Percentiles rank a stretch among this genome's conserved stretches.
These are phyloP conservation scores for Phytophthora citrophthora DNA, from an alignment of 352 stramenopile genomes.

Conservation along the genomic window DNA sequence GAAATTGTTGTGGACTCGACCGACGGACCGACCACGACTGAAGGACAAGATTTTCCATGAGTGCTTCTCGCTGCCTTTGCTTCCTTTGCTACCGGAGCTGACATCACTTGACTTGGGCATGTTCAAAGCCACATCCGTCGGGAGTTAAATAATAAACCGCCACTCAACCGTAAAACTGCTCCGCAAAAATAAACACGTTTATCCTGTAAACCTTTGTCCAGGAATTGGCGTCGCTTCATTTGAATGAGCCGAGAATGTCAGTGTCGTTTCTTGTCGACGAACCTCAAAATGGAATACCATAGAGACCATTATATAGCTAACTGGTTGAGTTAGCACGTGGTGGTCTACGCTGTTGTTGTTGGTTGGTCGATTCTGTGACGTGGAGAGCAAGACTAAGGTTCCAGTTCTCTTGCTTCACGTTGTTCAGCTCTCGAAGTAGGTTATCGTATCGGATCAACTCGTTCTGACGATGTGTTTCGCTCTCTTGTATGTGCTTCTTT, in stretches of 20 bases:
- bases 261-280: too few species aligned
- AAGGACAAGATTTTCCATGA: slow-evolving; percentile 13
- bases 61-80: background rate
- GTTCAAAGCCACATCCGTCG: background rate
- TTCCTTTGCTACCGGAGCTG: background rate
- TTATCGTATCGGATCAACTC: slow-evolving; percentile 51
- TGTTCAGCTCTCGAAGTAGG: slow-evolving; percentile 59
- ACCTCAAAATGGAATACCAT: background rate
- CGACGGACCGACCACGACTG: slow-evolving; percentile 12
- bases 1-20: slow-evolving; percentile 16
- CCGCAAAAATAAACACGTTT: background rate
- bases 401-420: slow-evolving; percentile 76
- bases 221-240: background rate
- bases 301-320: slow-evolving; percentile 3
- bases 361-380: slow-evolving; percentile 49
- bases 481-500: slow-evolving; percentile 53
- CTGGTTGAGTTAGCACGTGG: slow-evolving; percentile 4
- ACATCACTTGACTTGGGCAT: background rate
- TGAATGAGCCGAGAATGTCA: too few species aligned
- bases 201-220: background rate
- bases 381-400: slow-evolving; percentile 67
- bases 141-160: background rate
- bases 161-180: background rate
- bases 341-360: slow-evolving; percentile 20
- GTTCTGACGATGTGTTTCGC: slow-evolving; percentile 39